Evolutionary conservation across 202 grass and related monocot genomes (phyloP).

Genomic region (Panicum hallii): DNA sequence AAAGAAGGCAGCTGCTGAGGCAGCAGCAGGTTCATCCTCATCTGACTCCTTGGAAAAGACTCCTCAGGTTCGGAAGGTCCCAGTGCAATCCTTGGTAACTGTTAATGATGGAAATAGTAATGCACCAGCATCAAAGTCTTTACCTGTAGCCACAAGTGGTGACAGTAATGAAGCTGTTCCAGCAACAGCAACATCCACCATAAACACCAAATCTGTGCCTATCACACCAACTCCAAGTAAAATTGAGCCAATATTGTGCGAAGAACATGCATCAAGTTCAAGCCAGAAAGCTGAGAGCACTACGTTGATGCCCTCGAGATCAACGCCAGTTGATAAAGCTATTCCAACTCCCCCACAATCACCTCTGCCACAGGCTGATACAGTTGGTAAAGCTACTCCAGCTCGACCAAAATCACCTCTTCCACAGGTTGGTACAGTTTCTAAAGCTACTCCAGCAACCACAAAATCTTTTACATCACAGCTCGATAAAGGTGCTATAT

Average conservation of each 20-base stretch:
- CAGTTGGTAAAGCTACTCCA: conserved; percentile 36
- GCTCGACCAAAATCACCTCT: conserved; percentile 45
- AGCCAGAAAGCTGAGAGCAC: conserved; percentile 41
- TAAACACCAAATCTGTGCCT: conserved; percentile 46
- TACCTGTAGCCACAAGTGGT: conserved; percentile 31
- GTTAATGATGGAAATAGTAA: conserved; percentile 34
- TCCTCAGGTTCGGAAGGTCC: conserved; percentile 35
- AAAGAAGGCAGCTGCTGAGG: conserved; percentile 62
- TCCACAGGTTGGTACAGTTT: conserved; percentile 36
- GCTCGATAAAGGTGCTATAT: conserved; percentile 34
- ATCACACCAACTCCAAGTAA: conserved; percentile 37
- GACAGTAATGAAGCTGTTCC: conserved; percentile 27
- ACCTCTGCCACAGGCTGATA: conserved; percentile 45
- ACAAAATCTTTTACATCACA: conserved; percentile 36
- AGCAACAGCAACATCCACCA: conserved; percentile 30
- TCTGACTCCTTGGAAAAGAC: conserved; percentile 60
- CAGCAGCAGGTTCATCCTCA: conserved; percentile 47
- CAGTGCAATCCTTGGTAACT: conserved; percentile 40
- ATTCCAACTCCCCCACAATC: conserved; percentile 45
- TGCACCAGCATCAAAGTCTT: conserved; percentile 31
- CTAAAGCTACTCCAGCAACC: conserved; percentile 32
- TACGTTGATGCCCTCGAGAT: conserved; percentile 37
- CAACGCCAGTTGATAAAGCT: conserved; percentile 39
- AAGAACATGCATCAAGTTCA: conserved; percentile 49
- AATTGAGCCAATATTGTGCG: conserved; percentile 36